Evolutionary conservation across 1,284 basidiomycete species (phyloP).

Genomic region (Puccinia polysora): DNA sequence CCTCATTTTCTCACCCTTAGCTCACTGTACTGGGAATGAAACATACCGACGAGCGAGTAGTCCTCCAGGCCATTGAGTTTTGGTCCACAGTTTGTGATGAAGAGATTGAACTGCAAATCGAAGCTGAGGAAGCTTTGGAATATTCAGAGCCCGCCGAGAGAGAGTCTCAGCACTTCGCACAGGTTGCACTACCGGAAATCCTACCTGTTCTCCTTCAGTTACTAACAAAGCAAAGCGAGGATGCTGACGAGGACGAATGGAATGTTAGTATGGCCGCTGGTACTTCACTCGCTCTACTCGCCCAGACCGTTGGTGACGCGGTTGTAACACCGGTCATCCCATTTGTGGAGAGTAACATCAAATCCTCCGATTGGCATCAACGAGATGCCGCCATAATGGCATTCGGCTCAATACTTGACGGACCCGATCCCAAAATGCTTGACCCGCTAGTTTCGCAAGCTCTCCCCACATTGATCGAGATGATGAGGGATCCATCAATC

Average conservation of each 20-base stretch:
- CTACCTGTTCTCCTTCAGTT: conserved; percentile 84
- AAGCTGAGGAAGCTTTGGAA: conserved; percentile 84
- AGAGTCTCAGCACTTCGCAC: conserved; percentile 85
- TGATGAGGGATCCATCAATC: conserved; percentile 80
- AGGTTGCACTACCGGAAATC: conserved; percentile 88
- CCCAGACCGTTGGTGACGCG: conserved; percentile 81
- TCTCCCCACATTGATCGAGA: conserved; percentile 84
- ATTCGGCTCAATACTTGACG: conserved; percentile 95
- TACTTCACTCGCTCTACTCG: conserved; percentile 81
- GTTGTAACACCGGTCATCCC: conserved; percentile 92
- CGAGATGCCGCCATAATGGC: conserved; percentile 98
- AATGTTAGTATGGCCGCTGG: conserved; percentile 97
- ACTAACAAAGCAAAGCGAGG: conserved; percentile 88
- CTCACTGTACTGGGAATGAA: conserved; percentile 99
- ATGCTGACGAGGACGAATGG: conserved; percentile 98
- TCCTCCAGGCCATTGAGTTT: conserved; percentile 95
- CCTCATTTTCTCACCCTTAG: too few relatives aligned
- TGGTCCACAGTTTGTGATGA: conserved; percentile 99
- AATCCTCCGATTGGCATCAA: conserved; percentile 81
- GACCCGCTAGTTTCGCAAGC: conserved; percentile 91
- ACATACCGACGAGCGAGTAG: conserved; percentile 81
- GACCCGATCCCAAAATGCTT: conserved; percentile 79
- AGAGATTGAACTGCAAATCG: conserved; percentile 86
- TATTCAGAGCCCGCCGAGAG: conserved; percentile 85
- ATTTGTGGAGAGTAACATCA: conserved; percentile 96